These are phyloP conservation scores for Chrysoporthe deuterocubensis DNA, from an alignment of 2,329 filamentous ascomycete genomes.

Conservation along the genomic window DNA sequence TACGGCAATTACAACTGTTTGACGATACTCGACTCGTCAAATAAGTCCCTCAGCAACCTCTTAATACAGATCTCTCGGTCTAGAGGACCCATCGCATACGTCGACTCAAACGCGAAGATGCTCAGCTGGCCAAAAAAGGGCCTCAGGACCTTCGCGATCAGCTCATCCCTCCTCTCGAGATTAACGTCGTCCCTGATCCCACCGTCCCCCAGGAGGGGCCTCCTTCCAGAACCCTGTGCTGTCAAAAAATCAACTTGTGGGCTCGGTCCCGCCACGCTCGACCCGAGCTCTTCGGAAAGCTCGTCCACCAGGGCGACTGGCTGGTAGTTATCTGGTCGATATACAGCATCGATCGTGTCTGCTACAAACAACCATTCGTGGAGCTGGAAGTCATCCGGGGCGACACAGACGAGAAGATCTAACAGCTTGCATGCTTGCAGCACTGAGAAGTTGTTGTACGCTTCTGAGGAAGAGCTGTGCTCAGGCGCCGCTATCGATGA, in stretches of 20 bases:
- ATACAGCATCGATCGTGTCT: slow-evolving; percentile 95
- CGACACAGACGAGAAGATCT: slow-evolving; percentile 82
- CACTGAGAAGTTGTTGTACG: slow-evolving; percentile 75
- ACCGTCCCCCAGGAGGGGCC: slow-evolving; percentile 55
- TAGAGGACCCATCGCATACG: slow-evolving; percentile 78
- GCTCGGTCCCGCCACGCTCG: slow-evolving; percentile 40
- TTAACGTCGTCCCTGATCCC: slow-evolving; percentile 60
- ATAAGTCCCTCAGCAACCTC: slow-evolving; percentile 73
- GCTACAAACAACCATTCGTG: slow-evolving; percentile 98
- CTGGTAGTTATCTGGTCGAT: slow-evolving; percentile 71
- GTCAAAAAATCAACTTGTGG: slow-evolving; percentile 43
- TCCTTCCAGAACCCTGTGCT: slow-evolving; percentile 43
- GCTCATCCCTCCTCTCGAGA: slow-evolving; percentile 65
- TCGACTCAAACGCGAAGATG: slow-evolving; percentile 91
- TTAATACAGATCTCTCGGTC: slow-evolving; percentile 68
- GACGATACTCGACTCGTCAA: slow-evolving; percentile 75
- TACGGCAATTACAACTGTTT: slow-evolving; percentile 52
- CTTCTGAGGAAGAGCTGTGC: slow-evolving; percentile 66
- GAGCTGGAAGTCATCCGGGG: slow-evolving; percentile 96
- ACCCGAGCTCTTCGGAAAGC: slow-evolving; percentile 74
- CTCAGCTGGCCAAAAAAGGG: slow-evolving; percentile 92
- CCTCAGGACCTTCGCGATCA: slow-evolving; percentile 77
- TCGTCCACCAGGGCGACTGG: slow-evolving; percentile 82
- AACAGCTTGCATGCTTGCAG: slow-evolving; percentile 94
- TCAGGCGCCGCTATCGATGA: slow-evolving; percentile 73